Base-by-base conservation (phyloP, 441 rosid genomes). In the Raphanus hybrid region DNA sequence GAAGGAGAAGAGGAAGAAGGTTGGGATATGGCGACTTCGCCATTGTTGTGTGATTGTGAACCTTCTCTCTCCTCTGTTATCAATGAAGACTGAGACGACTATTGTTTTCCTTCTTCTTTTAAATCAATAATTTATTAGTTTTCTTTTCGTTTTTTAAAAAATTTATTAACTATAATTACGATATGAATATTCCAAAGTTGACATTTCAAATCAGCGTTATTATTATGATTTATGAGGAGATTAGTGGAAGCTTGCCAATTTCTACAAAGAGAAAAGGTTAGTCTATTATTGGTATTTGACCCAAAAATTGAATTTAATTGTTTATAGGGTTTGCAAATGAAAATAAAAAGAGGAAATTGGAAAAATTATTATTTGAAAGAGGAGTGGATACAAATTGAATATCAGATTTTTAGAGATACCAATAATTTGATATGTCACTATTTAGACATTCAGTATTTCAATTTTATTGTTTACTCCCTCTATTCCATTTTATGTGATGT, bases 21-120 rank as follows among this genome's bases (percentile, higher is more conserved):
- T 60, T 39, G 1, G 9, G 43, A 16, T 3, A 70, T 73, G 70
- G 70, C 34, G 37, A 60, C 54, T 73, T 63, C 67, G 43, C 75
- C 78, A 74, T 79, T 79, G 29, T 79, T 69, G 50, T 69, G 50
- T 20, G 39, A 41, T 8, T 62, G 37, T 66, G 23, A 66, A 77
- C 41, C 63, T 64, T 16, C 54, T 67, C 37, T 66, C 41, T 67
- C 50, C 50, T 12, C 32, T 27, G 18, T 55, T 11, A 16, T 26
- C 29, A 29, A 32, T 11, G 69, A 20, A 61, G 64, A 69, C 74
- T 60, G 1, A 32, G 9, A 67, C 10, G 62, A 43, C 54, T 6
- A 9, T 16, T 10, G 14, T 10, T 50, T 27, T 52, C 23, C 20
- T 8, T 3, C 9, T 1, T 23, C 16, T 2, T 58, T 12, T 66